These are phyloP conservation scores for Pseudogymnoascus sp. DNA, from an alignment of 2,329 filamentous ascomycete genomes.

Conservation along the genomic window DNA sequence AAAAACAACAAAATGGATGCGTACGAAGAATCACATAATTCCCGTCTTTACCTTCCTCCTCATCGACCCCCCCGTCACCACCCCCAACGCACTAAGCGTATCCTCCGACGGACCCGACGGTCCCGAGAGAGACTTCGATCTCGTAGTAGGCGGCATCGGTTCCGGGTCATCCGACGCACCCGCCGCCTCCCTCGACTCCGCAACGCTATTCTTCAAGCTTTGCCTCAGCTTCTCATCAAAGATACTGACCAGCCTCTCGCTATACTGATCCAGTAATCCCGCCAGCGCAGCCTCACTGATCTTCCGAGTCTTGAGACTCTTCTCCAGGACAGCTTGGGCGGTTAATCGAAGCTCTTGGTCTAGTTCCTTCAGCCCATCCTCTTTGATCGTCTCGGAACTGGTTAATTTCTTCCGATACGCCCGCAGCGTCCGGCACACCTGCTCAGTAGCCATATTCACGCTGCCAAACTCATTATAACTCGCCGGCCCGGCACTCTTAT, in stretches of 20 bases:
- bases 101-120: not conserved
- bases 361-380: slow-evolving; percentile 52
- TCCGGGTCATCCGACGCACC: not conserved
- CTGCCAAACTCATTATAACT: slow-evolving; percentile 42
- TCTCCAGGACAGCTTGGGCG: slow-evolving; percentile 47
- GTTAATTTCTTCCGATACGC: slow-evolving; percentile 56
- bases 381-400: slow-evolving; percentile 46
- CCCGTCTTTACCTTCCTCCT: not conserved
- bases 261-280: slow-evolving; percentile 66
- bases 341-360: slow-evolving; percentile 59
- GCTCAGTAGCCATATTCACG: slow-evolving; percentile 56
- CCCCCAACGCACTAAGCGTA: not conserved
- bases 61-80: not conserved
- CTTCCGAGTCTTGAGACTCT: slow-evolving; percentile 32
- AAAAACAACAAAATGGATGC: not conserved
- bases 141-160: not conserved
- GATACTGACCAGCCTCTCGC: slow-evolving; percentile 60
- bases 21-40: not conserved
- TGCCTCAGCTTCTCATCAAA: slow-evolving; percentile 63
- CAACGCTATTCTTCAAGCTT: slow-evolving; percentile 15
- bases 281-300: slow-evolving; percentile 52
- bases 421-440: slow-evolving; percentile 53
- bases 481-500: slow-evolving; percentile 34
- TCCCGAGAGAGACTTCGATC: not conserved
- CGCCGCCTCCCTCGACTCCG: not conserved